Evolutionary conservation across 1,139 yeast species (phyloP), one percentile per base, ranked within the genome.

Genomic region (Chernovozyma aurita): DNA sequence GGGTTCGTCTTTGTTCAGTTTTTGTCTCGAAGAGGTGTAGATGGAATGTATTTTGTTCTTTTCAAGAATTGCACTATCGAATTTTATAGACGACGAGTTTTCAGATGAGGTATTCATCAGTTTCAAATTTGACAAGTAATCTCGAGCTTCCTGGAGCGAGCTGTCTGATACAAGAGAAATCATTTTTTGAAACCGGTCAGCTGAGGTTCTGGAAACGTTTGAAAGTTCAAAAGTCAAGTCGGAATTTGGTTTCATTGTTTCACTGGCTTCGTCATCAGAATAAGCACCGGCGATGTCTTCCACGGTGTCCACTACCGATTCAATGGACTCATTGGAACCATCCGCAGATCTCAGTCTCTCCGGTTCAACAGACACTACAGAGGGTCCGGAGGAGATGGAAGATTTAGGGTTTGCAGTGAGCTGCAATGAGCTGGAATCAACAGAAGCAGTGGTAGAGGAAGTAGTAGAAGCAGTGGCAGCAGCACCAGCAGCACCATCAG

Each of bases 41-140:
- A 64, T 63, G 24, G 61, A 50, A 43, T 63, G 67, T 22, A 65
- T 53, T 36, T 54, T 60, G 24, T 48, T 50, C 38, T 63, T 56
- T 33, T 52, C 33, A 41, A 49, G 49, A 31, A 48, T 33, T 11
- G 50, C 35, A 26, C 50, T 61, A 32, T 57, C 59, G 25, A 37
- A 37, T 24, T 27, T 30, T 12, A 37, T 31, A 15, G 33, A 32
- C 4, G 38, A 24, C 4, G 32, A 6, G 8, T 39, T 53, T 51
- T 40, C 58, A 39, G 24, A 36, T 43, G 26, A 17, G n/a, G n/a
- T n/a, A 25, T 17, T 28, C 33, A 21, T 52, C 37, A 3, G 50
- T 47, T 14, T 18, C 7, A 37, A 11, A n/a, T 30, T 24, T 15
- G 37, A 36, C 28, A 65, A 42, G 42, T 62, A 65, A 18, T 45